A percentile compares a stretch with the other conserved stretches of the same genome.
Evolutionary conservation across 2,329 filamentous ascomycete species (phyloP).

Genomic region (Pseudopyricularia cyperi): DNA sequence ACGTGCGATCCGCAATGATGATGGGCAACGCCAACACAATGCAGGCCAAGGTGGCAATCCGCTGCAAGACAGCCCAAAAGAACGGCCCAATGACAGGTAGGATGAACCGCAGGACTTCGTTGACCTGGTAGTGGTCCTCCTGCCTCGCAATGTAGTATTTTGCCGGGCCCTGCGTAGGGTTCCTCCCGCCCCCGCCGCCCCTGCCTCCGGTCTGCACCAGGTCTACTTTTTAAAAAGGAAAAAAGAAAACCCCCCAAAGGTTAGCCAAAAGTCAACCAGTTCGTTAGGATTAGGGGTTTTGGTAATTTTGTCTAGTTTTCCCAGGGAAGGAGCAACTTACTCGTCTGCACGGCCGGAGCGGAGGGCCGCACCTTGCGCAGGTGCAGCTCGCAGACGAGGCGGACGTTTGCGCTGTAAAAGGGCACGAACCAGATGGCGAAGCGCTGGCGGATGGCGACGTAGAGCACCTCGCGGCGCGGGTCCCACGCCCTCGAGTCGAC

Average conservation of each 20-base stretch:
- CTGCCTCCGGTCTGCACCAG: no score
- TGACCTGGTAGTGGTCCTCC: conserved; percentile 70
- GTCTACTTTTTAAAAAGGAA: no score
- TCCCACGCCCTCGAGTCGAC: conserved; percentile 61
- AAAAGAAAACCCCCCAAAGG: no score
- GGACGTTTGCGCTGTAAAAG: conserved; percentile 55
- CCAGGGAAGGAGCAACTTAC: no score
- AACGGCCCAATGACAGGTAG: conserved; percentile 42
- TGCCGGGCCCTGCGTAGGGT: conserved; percentile 8
- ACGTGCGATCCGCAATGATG: not conserved
- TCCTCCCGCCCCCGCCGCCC: not conserved
- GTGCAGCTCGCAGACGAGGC: conserved; percentile 54
- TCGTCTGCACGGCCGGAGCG: not conserved
- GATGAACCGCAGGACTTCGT: conserved; percentile 64
- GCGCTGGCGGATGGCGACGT: conserved; percentile 59
- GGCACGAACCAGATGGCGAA: conserved; percentile 71
- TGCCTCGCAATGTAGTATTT: conserved; percentile 64
- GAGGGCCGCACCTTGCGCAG: conserved; percentile 20
- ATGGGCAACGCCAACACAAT: conserved; percentile 17
- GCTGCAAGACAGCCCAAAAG: conserved; percentile 25
- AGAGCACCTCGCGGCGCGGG: conserved; percentile 50
- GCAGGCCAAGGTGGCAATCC: conserved; percentile 53
- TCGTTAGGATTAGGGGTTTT: no score
- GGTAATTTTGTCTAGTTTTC: no score
- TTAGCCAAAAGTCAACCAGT: no score